phyloP scores from a whole-genome alignment of 2,329 filamentous ascomycete species.

The Aspergillus ochraceus region DNA sequence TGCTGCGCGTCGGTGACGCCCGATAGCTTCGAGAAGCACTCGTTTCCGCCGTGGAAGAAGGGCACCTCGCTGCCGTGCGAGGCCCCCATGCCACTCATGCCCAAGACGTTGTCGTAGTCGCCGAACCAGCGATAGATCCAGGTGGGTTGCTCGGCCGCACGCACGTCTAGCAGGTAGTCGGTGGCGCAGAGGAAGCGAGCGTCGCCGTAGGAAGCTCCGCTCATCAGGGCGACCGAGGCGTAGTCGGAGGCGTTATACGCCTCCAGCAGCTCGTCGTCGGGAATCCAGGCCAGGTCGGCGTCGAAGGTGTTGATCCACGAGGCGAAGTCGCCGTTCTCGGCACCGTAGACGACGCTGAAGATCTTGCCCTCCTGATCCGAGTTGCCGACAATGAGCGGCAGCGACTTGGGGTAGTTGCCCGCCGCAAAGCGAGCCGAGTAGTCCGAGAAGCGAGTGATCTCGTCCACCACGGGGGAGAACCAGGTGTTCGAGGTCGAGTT shows the following conservation, averaged over 20 bases:
- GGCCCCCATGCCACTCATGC: slow-evolving; percentile 14
- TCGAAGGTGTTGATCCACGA: slow-evolving; percentile 23
- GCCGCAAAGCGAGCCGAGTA: slow-evolving; percentile 19
- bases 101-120: slow-evolving; percentile 21
- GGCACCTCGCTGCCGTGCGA: slow-evolving; percentile 24
- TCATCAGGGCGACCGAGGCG: slow-evolving; percentile 19
- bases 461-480: slow-evolving; percentile 20
- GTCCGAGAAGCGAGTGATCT: slow-evolving; percentile 22
- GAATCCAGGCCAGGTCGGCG: slow-evolving; percentile 21
- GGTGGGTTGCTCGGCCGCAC: slow-evolving; percentile 18
- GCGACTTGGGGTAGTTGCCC: slow-evolving; percentile 18
- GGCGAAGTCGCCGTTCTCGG: slow-evolving; percentile 21
- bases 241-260: slow-evolving; percentile 19
- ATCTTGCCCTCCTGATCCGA: slow-evolving; percentile 23
- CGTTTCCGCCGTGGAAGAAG: slow-evolving; percentile 26
- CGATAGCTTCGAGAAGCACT: slow-evolving; percentile 19
- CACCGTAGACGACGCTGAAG: slow-evolving; percentile 18
- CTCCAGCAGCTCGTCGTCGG: slow-evolving; percentile 12
- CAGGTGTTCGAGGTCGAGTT: slow-evolving; percentile 25
- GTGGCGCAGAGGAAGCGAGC: slow-evolving; percentile 24
- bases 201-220: slow-evolving; percentile 24
- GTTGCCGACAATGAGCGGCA: slow-evolving; percentile 23
- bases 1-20: slow-evolving; percentile 19
- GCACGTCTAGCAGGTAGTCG: slow-evolving; percentile 20
- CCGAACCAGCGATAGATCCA: slow-evolving; percentile 27